Conservation (phyloP, 192 early-diverging fungal species). For the Chytriomyces confervae region DNA sequence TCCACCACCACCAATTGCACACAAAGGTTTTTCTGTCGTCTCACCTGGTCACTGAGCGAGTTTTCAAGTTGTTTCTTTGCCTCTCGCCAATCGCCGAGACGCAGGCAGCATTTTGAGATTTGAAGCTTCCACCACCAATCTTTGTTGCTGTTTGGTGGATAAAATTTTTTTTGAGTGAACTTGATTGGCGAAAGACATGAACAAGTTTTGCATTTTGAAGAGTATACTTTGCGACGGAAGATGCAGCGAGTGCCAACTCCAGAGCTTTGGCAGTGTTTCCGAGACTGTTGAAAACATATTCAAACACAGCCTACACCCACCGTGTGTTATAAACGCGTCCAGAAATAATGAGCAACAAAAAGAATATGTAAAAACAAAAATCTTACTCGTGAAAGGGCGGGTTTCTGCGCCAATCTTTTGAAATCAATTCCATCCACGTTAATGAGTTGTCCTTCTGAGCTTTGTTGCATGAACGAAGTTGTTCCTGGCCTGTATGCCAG, state of each 20-base stretch:
- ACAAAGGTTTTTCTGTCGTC: not conserved
- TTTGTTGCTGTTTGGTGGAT: slow-evolving; percentile 18
- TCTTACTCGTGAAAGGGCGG: slow-evolving; percentile 17
- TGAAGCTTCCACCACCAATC: slow-evolving; percentile 52
- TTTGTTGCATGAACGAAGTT: slow-evolving; percentile 6
- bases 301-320: slow-evolving; percentile 17
- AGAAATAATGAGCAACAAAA: not conserved
- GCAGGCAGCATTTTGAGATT: slow-evolving; percentile 33
- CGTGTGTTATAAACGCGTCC: not conserved
- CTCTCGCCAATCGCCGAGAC: slow-evolving; percentile 26
- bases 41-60: slow-evolving; percentile 33
- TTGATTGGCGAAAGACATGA: not conserved
- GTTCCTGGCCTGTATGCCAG: slow-evolving; percentile 8
- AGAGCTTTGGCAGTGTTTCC: slow-evolving; percentile 29
- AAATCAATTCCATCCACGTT: slow-evolving; percentile 19
- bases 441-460: slow-evolving; percentile 15
- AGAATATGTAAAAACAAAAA: too few relatives aligned
- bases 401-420: not conserved
- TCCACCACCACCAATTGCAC: not conserved
- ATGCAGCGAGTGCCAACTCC: slow-evolving; percentile 32
- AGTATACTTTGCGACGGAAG: slow-evolving; percentile 16
- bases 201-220: not conserved
- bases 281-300: slow-evolving; percentile 14
- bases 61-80: slow-evolving; percentile 35
- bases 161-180: not conserved